Percentiles rank a stretch among this genome's conserved stretches.
Conservation (phyloP, 2,329 filamentous ascomycete species). For the Diaporthe longicolla region DNA sequence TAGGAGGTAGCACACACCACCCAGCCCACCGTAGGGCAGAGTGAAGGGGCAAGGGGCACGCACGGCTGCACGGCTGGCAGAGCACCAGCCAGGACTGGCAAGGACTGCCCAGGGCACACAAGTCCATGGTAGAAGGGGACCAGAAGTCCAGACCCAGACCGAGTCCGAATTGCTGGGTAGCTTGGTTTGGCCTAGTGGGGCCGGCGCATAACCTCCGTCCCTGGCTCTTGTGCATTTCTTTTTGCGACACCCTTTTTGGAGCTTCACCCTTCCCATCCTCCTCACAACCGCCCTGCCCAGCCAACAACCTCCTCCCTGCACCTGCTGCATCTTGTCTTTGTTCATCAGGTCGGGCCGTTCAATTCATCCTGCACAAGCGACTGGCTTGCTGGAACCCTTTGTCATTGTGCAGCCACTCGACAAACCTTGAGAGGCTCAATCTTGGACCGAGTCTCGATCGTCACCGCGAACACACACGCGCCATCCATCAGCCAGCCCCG, state of each 20-base stretch:
- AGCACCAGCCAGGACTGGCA: neutral
- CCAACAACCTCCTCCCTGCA: constrained; percentile 9
- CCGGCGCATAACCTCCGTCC: constrained; percentile 34
- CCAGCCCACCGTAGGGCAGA: constrained; percentile 2
- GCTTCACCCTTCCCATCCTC: constrained; percentile 26
- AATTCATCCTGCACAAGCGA: neutral
- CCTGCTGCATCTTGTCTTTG: constrained; percentile 17
- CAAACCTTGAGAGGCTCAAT: constrained; percentile 2
- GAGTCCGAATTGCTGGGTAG: constrained; percentile 11
- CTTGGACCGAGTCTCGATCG: constrained; percentile 7
- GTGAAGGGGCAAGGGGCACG: neutral
- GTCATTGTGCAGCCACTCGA: constrained; percentile 19
- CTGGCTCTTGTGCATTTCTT: constrained; percentile 34
- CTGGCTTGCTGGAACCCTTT: neutral
- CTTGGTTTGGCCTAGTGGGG: constrained; percentile 32
- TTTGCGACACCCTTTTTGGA: constrained; percentile 35
- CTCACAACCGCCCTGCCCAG: constrained; percentile 5
- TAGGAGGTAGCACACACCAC: neutral
- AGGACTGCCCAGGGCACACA: constrained; percentile 22
- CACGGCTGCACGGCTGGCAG: constrained; percentile 9
- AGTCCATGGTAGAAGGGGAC: neutral
- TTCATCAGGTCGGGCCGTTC: constrained; percentile 7
- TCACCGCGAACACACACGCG: constrained; percentile 1
- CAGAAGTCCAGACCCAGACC: constrained; percentile 24
- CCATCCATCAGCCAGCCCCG: neutral